Evolutionary conservation across 495 filamentous ascomycete genomes (phyloP), one percentile per base, ranked within the genome.

Genomic region (Hyaloscypha bicolor): DNA sequence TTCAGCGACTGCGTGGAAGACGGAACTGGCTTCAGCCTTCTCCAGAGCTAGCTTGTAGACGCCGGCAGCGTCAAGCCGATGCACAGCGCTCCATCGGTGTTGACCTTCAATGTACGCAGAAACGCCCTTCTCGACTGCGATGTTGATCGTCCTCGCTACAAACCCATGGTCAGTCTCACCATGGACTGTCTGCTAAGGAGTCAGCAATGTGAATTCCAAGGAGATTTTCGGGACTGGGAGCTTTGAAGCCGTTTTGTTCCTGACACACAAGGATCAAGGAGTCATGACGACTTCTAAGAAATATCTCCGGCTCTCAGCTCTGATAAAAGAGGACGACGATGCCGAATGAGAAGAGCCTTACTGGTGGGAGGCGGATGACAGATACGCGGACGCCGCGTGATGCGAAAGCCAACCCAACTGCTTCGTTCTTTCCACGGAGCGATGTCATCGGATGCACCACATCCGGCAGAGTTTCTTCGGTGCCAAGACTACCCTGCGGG

Each of bases 21-120:
- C 70, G 6, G 72, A 69, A 2, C 81, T 81, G 0, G 78, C 74
- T 25, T 35, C 64, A 3, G 74, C 83, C 52, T 78, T 79, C 72
- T 83, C 81, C 9, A 82, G 68, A 2, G 77, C 81, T 3, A 81
- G 74, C 5, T 78, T 75, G 58, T 74, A 83, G 8, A 80, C 53
- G 31, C 39, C 33, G 3, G 83, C 82, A 19, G 79, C 75, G 66
- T 85, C 83, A 11, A 71, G 60, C 4, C 76, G 70, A 63, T 83
- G 78, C 4, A 76, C 76, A 21, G 78, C 76, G 22, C 77, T 76
- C 76, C 80, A 82, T 37, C 76, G 74, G 58, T 80, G 78, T 16
- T 72, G 62, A 8, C 79, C 76, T n/a, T 73, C 79, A 16, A 84
- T 62, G 67, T 83, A 85, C 2, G 73, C 70, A 0, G 76, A 75